A percentile compares a stretch with the other conserved stretches of the same genome.
phyloP scores from a whole-genome alignment of 179 eudicot species.

The Nepenthes alata region DNA sequence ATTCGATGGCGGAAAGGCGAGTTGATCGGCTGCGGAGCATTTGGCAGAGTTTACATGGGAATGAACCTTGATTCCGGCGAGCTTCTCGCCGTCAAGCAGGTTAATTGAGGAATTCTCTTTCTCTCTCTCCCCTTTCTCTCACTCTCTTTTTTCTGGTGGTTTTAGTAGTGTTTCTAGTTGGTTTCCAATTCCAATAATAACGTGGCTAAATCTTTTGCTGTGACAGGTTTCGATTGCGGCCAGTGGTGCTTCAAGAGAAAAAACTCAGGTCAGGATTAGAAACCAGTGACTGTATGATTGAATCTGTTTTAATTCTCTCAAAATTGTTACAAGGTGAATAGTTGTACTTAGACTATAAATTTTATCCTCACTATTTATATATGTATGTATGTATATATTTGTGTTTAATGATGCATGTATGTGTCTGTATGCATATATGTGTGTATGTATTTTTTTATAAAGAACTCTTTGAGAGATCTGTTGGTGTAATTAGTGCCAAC shows the following conservation, averaged over 20 bases:
- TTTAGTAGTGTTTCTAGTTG: conserved; percentile 3
- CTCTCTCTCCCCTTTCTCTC: too few species aligned
- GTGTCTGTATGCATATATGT: too few species aligned
- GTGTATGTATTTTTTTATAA: too few species aligned
- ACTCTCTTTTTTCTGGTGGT: neutral
- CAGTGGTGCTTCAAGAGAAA: conserved; percentile 52
- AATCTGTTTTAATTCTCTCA: neutral
- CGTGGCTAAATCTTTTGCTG: neutral
- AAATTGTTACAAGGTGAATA: too few species aligned
- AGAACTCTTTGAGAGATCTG: too few species aligned
- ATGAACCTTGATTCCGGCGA: conserved; percentile 85
- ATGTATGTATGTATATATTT: too few species aligned
- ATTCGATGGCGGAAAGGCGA: conserved; percentile 76
- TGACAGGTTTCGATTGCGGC: conserved; percentile 55
- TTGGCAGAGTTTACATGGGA: conserved; percentile 80
- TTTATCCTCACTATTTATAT: too few species aligned
- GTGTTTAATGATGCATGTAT: too few species aligned
- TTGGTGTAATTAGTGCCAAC: too few species aligned
- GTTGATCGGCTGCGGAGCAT: conserved; percentile 77
- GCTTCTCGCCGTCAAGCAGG: conserved; percentile 78
- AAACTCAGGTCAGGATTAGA: conserved; percentile 39
- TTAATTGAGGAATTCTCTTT: conserved; percentile 5
- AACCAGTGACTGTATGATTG: neutral
- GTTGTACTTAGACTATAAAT: too few species aligned
- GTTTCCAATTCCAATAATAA: neutral